A percentile compares a stretch with the other conserved stretches of the same genome.
Evolutionary conservation across 2,329 filamentous ascomycete genomes (phyloP).

Genomic region (Trichoderma sp.): DNA sequence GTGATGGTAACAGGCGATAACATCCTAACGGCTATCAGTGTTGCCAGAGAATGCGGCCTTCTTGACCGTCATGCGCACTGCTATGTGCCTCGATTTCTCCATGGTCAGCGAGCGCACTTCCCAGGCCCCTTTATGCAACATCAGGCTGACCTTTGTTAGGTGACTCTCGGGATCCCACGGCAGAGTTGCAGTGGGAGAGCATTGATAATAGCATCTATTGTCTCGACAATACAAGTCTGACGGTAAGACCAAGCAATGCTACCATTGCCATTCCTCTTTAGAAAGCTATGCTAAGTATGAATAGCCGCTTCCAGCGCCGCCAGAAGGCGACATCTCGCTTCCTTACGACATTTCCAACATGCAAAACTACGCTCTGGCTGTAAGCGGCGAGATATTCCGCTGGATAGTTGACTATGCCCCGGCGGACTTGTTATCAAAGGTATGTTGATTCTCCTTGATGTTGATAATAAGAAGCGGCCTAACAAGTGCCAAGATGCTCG

Average conservation of each 20-base stretch:
- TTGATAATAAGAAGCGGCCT: not conserved
- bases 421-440: slow-evolving; percentile 70
- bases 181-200: slow-evolving; percentile 82
- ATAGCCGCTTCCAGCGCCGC: slow-evolving; percentile 67
- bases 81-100: slow-evolving; percentile 84
- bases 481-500: slow-evolving; percentile 64
- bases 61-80: slow-evolving; percentile 80
- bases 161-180: slow-evolving; percentile 68
- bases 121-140: not conserved
- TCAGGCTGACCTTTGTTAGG: slow-evolving; percentile 40
- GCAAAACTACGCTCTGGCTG: slow-evolving; percentile 81
- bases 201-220: slow-evolving; percentile 81
- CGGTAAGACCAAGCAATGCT: slow-evolving; percentile 42
- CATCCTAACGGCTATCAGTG: slow-evolving; percentile 92
- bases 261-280: not conserved
- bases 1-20: slow-evolving; percentile 99
- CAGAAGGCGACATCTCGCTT: slow-evolving; percentile 73
- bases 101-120: slow-evolving; percentile 48
- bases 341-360: slow-evolving; percentile 81
- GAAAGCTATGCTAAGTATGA: slow-evolving; percentile 8
- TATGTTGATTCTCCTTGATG: slow-evolving; percentile 35
- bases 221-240: slow-evolving; percentile 74
- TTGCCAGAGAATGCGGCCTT: slow-evolving; percentile 83
- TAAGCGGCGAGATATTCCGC: slow-evolving; percentile 91
- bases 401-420: slow-evolving; percentile 93